phyloP scores from a whole-genome alignment of 495 filamentous ascomycete genomes.

The Glarea lozoyensis region DNA sequence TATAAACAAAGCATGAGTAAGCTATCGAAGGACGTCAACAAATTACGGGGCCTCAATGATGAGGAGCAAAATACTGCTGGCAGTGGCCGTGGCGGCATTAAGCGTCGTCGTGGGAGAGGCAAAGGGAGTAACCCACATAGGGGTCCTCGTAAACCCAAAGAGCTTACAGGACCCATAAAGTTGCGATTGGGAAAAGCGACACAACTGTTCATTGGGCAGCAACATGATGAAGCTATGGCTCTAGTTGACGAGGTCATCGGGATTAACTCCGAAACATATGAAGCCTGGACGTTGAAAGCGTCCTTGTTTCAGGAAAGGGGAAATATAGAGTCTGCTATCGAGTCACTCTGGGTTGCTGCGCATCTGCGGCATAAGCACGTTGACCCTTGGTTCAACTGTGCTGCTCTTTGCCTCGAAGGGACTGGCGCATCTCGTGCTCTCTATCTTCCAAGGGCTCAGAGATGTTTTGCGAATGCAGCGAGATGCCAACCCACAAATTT shows the following conservation, averaged over 20 bases:
- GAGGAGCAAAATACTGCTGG: background rate
- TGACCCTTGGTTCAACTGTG: slow-evolving; percentile 58
- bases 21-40: slow-evolving; percentile 26
- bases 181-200: slow-evolving; percentile 60
- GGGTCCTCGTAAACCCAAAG: slow-evolving; percentile 62
- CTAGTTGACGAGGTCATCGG: slow-evolving; percentile 61
- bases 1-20: slow-evolving; percentile 26
- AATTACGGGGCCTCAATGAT: slow-evolving; percentile 22
- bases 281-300: slow-evolving; percentile 66
- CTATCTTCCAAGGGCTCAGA: slow-evolving; percentile 46
- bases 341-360: slow-evolving; percentile 61
- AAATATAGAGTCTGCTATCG: slow-evolving; percentile 55
- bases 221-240: slow-evolving; percentile 54
- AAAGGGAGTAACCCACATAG: slow-evolving; percentile 33
- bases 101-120: background rate
- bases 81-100: background rate
- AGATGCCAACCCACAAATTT: slow-evolving; percentile 48
- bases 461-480: slow-evolving; percentile 64
- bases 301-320: slow-evolving; percentile 63
- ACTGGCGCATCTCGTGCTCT: slow-evolving; percentile 41
- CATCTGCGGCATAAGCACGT: slow-evolving; percentile 61
- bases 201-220: slow-evolving; percentile 55
- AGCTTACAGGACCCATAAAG: slow-evolving; percentile 69
- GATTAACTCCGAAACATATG: slow-evolving; percentile 74
- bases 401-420: slow-evolving; percentile 54